Evolutionary conservation across 306 rosid species (phyloP).

Genomic region (Amphicarpaea edgeworthii): DNA sequence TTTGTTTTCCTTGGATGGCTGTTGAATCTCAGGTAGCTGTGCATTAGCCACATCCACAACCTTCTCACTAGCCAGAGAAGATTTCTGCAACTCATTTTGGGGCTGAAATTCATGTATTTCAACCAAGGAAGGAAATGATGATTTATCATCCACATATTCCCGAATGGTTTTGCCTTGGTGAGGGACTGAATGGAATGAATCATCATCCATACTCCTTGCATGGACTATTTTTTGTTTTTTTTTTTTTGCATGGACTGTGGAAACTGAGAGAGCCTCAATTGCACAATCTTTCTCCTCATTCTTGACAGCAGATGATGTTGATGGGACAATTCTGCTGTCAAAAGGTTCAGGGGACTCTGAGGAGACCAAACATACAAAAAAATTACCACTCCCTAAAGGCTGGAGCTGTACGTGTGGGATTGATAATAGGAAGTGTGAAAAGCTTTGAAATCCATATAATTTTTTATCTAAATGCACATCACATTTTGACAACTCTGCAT

Average conservation of each 20-base stretch:
- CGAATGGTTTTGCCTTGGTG: conserved; percentile 29
- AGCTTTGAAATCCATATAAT: conserved; percentile 60
- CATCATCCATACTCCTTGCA: conserved; percentile 34
- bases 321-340: conserved; percentile 34
- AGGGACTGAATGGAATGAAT: conserved; percentile 43
- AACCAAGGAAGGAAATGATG: conserved; percentile 29
- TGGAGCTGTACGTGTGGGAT: conserved; percentile 56
- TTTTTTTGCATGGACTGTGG: conserved; percentile 42
- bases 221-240: no score
- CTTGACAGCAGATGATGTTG: conserved; percentile 30
- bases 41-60: conserved; percentile 43
- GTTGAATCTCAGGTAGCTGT: conserved; percentile 42
- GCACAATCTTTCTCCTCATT: conserved; percentile 34
- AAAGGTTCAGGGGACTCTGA: conserved; percentile 40
- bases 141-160: conserved; percentile 38
- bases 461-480: conserved; percentile 50
- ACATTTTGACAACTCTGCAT: conserved; percentile 51
- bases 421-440: conserved; percentile 64
- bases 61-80: conserved; percentile 29
- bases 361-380: conserved; percentile 19
- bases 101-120: conserved; percentile 29
- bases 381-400: conserved; percentile 37
- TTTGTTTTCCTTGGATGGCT: conserved; percentile 31
- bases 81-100: conserved; percentile 10
- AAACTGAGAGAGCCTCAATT: conserved; percentile 35